Conservation (phyloP, 2,329 filamentous ascomycete species). For the Emmonsiellopsis sp. region DNA sequence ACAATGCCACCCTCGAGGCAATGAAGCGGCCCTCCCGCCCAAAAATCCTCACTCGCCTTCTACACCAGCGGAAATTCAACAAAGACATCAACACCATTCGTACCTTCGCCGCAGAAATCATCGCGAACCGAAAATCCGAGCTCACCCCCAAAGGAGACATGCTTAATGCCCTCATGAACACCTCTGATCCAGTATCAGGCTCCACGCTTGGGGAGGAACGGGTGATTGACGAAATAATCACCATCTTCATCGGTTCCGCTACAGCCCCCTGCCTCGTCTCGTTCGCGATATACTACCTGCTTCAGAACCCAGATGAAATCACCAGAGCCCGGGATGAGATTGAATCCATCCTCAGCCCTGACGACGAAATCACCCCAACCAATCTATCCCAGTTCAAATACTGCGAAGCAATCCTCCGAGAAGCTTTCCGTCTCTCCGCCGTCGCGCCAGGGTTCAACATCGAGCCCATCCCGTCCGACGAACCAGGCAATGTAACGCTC, state of each 20-base stretch:
- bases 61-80: slow-evolving; percentile 47
- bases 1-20: slow-evolving; percentile 47
- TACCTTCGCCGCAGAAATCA: slow-evolving; percentile 47
- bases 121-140: slow-evolving; percentile 47
- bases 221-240: slow-evolving; percentile 60
- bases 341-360: slow-evolving; percentile 53
- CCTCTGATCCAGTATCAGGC: slow-evolving; percentile 54
- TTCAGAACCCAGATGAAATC: slow-evolving; percentile 54
- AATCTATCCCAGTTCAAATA: slow-evolving; percentile 59
- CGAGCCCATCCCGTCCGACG: slow-evolving; percentile 41
- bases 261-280: slow-evolving; percentile 60
- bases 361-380: slow-evolving; percentile 46
- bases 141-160: slow-evolving; percentile 51
- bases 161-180: slow-evolving; percentile 51
- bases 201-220: slow-evolving; percentile 49
- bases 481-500: slow-evolving; percentile 36
- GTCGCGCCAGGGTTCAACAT: slow-evolving; percentile 52
- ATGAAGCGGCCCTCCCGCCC: slow-evolving; percentile 47
- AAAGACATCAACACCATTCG: slow-evolving; percentile 47
- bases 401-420: slow-evolving; percentile 56
- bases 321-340: slow-evolving; percentile 58
- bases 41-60: slow-evolving; percentile 44
- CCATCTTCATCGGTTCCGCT: slow-evolving; percentile 58
- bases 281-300: slow-evolving; percentile 56
- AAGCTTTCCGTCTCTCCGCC: slow-evolving; percentile 55